Percentiles rank a stretch among this genome's conserved stretches.
Evolutionary conservation across 331 rosid species (phyloP).

Genomic region (Stylosanthes scabra): DNA sequence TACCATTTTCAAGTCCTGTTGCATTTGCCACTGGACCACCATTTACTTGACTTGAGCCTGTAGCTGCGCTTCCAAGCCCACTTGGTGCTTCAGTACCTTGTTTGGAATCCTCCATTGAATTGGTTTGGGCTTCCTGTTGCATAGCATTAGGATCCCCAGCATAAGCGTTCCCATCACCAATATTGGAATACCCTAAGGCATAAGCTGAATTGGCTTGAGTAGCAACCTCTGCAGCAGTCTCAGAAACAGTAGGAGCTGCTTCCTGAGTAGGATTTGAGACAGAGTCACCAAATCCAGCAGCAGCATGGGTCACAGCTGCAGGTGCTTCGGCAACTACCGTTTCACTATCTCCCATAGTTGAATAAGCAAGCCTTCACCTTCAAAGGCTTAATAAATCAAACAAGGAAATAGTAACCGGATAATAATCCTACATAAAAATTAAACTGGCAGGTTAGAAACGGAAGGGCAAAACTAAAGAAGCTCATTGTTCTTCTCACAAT

Average conservation of each 20-base stretch:
- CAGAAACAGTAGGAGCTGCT: conserved; percentile 40
- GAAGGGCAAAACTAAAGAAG: too few relatives aligned
- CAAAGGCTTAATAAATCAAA: neutral
- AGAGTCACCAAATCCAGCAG: conserved; percentile 59
- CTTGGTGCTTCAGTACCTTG: conserved; percentile 46
- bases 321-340: conserved; percentile 63
- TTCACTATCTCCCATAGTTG: conserved; percentile 80
- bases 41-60: conserved; percentile 50
- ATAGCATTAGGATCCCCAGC: conserved; percentile 57
- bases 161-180: conserved; percentile 53
- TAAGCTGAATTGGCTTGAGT: conserved; percentile 44
- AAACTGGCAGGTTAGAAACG: too few relatives aligned
- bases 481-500: neutral
- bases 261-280: conserved; percentile 46
- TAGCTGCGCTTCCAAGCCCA: conserved; percentile 44
- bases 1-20: conserved; percentile 64
- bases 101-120: conserved; percentile 44
- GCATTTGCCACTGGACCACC: conserved; percentile 43
- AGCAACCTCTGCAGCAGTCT: conserved; percentile 48
- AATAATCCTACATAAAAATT: neutral
- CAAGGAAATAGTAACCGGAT: neutral
- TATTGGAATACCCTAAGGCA: conserved; percentile 43
- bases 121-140: conserved; percentile 57
- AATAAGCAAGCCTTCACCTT: conserved; percentile 26
- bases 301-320: conserved; percentile 51